phyloP scores from a whole-genome alignment of 2,329 filamentous ascomycete species.

The Penicillium expansum region DNA sequence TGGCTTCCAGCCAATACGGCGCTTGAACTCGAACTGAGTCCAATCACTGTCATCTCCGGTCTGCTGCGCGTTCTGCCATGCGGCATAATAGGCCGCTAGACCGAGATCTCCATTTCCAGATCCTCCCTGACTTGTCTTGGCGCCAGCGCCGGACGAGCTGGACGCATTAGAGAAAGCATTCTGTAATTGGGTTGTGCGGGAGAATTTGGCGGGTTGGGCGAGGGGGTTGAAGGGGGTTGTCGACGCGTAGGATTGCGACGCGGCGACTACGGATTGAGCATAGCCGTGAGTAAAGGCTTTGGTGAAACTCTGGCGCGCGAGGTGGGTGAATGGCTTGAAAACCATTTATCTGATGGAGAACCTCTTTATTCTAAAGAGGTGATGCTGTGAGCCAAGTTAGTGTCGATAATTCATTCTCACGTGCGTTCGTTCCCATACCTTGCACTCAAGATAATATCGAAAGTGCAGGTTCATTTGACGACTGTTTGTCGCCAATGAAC shows the following conservation, averaged over 20 bases:
- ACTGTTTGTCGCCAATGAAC: conserved; percentile 79
- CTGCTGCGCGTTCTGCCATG: conserved; percentile 75
- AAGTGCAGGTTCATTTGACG: conserved; percentile 99
- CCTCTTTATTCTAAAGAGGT: conserved; percentile 64
- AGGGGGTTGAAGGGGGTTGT: conserved; percentile 58
- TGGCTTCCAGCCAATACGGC: conserved; percentile 83
- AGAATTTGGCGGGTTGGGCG: conserved; percentile 52
- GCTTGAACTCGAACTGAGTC: conserved; percentile 86
- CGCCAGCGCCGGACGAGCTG: conserved; percentile 51
- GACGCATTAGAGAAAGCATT: conserved; percentile 66
- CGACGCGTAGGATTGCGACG: conserved; percentile 79
- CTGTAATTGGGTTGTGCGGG: conserved; percentile 64
- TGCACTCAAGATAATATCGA: conserved; percentile 58
- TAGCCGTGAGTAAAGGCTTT: conserved; percentile 98
- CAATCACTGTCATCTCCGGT: conserved; percentile 74
- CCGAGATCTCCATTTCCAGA: conserved; percentile 60
- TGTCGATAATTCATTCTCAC: background rate
- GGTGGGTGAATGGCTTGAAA: conserved; percentile 67
- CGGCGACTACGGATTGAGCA: conserved; percentile 95
- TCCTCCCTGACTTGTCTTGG: conserved; percentile 58
- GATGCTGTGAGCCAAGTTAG: conserved; percentile 38
- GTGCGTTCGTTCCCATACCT: conserved; percentile 52
- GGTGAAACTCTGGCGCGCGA: conserved; percentile 95
- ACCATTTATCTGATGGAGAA: conserved; percentile 80
- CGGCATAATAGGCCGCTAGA: conserved; percentile 87